Conservation (phyloP, 306 rosid genomes). For the Abrus pulchellus region DNA sequence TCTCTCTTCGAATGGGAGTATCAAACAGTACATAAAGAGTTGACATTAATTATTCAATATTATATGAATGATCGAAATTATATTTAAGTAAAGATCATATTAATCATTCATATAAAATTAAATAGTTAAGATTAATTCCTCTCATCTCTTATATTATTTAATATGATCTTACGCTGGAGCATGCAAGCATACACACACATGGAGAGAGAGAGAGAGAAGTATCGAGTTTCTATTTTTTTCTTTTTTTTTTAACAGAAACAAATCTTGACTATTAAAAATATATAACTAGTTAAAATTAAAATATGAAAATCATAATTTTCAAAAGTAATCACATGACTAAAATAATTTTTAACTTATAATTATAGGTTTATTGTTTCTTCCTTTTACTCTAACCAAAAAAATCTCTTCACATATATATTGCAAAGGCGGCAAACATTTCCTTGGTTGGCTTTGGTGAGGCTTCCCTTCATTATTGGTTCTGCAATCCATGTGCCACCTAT, state of each 20-base stretch:
- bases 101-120: neutral
- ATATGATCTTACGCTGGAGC: too few relatives aligned
- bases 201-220: too few relatives aligned
- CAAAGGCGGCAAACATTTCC: neutral
- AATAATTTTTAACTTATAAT: neutral
- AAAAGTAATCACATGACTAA: neutral
- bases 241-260: too few relatives aligned
- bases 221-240: too few relatives aligned
- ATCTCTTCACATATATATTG: neutral
- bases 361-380: neutral
- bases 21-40: neutral
- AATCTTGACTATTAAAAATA: too few relatives aligned
- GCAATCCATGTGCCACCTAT: slow-evolving; percentile 51
- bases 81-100: neutral
- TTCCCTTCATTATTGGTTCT: slow-evolving; percentile 31
- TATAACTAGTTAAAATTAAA: neutral
- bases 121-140: neutral
- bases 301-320: neutral
- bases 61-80: neutral
- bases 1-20: too few relatives aligned
- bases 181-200: too few relatives aligned
- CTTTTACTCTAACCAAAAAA: neutral
- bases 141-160: too few relatives aligned
- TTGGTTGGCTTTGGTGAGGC: slow-evolving; percentile 1
- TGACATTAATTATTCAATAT: neutral